Evolutionary conservation across 495 filamentous ascomycete species (phyloP).

Genomic region (Haplographium delicatum): DNA sequence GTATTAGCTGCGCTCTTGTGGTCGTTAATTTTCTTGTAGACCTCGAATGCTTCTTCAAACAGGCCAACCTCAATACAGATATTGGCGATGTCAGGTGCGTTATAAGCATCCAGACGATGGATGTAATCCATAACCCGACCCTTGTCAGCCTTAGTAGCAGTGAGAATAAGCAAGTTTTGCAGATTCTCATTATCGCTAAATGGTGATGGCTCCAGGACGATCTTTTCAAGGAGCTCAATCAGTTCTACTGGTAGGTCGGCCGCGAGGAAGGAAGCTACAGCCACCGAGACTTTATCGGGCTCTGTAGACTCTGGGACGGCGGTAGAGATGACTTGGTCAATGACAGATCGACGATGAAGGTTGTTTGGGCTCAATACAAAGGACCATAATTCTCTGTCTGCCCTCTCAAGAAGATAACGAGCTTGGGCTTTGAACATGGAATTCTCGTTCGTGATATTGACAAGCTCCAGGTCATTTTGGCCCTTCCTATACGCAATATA

Average conservation of each 20-base stretch:
- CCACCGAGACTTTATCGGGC: slow-evolving; percentile 91
- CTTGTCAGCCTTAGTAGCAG: slow-evolving; percentile 95
- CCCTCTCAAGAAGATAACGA: slow-evolving; percentile 87
- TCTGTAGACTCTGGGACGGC: slow-evolving; percentile 93
- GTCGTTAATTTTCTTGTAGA: slow-evolving; percentile 95
- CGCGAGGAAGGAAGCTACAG: slow-evolving; percentile 86
- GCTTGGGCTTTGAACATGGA: slow-evolving; percentile 97
- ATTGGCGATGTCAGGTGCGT: slow-evolving; percentile 83
- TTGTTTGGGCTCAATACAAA: slow-evolving; percentile 97
- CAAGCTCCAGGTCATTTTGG: slow-evolving; percentile 93
- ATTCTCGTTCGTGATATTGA: slow-evolving; percentile 98
- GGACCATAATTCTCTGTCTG: slow-evolving; percentile 85
- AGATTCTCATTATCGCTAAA: slow-evolving; percentile 97
- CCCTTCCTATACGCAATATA: slow-evolving; percentile 96
- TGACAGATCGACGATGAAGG: slow-evolving; percentile 81
- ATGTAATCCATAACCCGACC: slow-evolving; percentile 95
- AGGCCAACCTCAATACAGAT: slow-evolving; percentile 93
- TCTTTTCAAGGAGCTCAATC: slow-evolving; percentile 98
- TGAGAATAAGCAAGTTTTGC: slow-evolving; percentile 95
- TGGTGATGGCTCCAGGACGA: slow-evolving; percentile 92
- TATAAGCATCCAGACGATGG: slow-evolving; percentile 81
- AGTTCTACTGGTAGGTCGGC: slow-evolving; percentile 89
- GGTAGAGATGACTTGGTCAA: slow-evolving; percentile 96
- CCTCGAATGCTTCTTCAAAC: slow-evolving; percentile 96
- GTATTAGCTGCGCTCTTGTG: slow-evolving; percentile 84